These are phyloP conservation scores for Populus hybrid DNA, from an alignment of 441 rosid genomes.

Conservation along the genomic window DNA sequence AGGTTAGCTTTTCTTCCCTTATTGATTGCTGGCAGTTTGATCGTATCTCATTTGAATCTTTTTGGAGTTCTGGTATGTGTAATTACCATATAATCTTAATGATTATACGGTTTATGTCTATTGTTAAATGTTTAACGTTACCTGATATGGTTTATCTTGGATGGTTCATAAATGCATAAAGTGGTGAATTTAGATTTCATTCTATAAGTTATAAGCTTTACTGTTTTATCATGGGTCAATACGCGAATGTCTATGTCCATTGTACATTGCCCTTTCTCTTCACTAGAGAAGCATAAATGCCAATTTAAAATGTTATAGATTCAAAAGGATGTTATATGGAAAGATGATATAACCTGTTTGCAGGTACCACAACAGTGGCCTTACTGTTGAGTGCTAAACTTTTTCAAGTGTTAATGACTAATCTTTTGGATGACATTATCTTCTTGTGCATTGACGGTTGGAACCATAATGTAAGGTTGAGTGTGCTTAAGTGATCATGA, in stretches of 20 bases:
- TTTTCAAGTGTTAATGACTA: neutral
- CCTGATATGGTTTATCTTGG: neutral
- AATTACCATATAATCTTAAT: neutral
- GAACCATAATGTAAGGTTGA: neutral
- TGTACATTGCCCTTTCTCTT: neutral
- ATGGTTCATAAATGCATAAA: neutral
- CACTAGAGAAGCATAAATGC: neutral
- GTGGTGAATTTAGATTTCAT: neutral
- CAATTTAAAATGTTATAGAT: neutral
- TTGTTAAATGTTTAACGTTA: neutral
- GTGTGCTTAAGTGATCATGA: neutral
- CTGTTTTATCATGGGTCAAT: neutral
- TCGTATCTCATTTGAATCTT: neutral
- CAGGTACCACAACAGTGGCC: neutral
- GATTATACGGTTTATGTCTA: neutral
- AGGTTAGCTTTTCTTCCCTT: neutral
- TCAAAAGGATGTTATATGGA: neutral
- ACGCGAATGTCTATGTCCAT: neutral
- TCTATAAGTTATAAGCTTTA: neutral
- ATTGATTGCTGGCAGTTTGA: neutral
- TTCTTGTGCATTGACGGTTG: neutral
- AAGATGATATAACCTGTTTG: neutral
- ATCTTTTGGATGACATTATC: neutral
- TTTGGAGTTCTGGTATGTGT: neutral
- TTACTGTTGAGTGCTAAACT: neutral